phyloP scores from a whole-genome alignment of 2,329 filamentous ascomycete genomes.

The Colletotrichum gloeosporioides region DNA sequence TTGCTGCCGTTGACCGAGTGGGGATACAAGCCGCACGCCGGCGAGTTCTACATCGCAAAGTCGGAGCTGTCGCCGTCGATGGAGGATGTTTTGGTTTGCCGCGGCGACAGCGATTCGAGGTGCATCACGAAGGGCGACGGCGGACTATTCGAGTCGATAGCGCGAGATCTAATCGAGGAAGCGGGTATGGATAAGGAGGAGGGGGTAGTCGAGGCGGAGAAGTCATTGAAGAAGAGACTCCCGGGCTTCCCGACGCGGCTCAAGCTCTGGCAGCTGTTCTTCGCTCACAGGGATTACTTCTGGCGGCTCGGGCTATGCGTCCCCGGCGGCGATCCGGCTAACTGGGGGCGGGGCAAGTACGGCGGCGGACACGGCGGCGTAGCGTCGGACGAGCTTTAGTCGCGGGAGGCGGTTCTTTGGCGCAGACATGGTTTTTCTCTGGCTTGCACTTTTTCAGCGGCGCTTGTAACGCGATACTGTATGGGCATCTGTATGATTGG shows the following conservation, averaged over 20 bases:
- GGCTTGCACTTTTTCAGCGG: not conserved
- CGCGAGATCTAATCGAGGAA: conserved; percentile 27
- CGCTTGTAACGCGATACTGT: not conserved
- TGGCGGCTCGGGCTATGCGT: conserved; percentile 91
- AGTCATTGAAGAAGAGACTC: conserved; percentile 46
- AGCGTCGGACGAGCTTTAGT: conserved; percentile 13
- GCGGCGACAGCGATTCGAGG: conserved; percentile 70
- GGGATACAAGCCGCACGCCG: conserved; percentile 85
- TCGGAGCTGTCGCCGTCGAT: conserved; percentile 69
- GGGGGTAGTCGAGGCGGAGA: not conserved
- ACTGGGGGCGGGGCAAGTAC: conserved; percentile 64
- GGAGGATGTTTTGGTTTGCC: conserved; percentile 73
- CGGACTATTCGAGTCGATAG: conserved; percentile 29
- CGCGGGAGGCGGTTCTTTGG: not conserved
- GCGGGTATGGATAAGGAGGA: not conserved
- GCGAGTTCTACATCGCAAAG: conserved; percentile 87
- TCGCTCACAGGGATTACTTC: conserved; percentile 96
- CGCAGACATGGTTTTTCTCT: not conserved
- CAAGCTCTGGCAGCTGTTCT: conserved; percentile 91
- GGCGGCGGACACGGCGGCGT: conserved; percentile 17
- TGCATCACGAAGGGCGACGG: conserved; percentile 72
- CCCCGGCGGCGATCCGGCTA: conserved; percentile 75
- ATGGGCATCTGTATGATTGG: not conserved
- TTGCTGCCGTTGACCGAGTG: conserved; percentile 85
- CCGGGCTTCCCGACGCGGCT: conserved; percentile 64